Conservation (phyloP, 192 early-diverging fungal species). For the Diversispora epigaea region DNA sequence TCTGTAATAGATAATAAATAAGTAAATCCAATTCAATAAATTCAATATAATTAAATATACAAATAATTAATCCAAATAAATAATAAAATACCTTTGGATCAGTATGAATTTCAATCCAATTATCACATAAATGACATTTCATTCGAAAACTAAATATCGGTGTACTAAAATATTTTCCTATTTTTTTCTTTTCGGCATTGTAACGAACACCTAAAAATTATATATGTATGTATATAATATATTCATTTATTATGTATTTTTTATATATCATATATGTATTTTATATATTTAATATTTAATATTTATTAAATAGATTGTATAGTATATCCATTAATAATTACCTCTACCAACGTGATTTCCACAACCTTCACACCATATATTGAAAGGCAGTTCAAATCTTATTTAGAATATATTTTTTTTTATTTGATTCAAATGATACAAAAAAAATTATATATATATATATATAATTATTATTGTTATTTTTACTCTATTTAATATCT, state of each 20-base stretch:
- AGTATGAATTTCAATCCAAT: constrained; percentile 91
- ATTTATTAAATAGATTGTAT: too few relatives aligned
- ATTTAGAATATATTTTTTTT: neutral
- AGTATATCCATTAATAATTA: constrained; percentile 29
- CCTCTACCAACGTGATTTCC: constrained; percentile 82
- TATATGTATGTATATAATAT: neutral
- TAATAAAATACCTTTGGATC: constrained; percentile 74
- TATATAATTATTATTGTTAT: too few relatives aligned
- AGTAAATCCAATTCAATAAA: too few relatives aligned
- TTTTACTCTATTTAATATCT: too few relatives aligned
- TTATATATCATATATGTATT: too few relatives aligned
- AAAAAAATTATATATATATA: too few relatives aligned
- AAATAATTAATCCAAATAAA: neutral
- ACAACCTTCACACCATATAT: constrained; percentile 88
- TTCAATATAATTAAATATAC: too few relatives aligned
- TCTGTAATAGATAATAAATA: constrained; percentile 43
- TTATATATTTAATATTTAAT: too few relatives aligned
- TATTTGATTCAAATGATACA: too few relatives aligned
- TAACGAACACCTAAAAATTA: constrained; percentile 74
- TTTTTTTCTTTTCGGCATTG: constrained; percentile 94
- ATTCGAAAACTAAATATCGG: constrained; percentile 88
- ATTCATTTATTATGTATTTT: neutral
- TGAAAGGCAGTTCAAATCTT: constrained; percentile 87
- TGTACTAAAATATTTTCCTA: constrained; percentile 84
- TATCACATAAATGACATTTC: constrained; percentile 87